Evolutionary conservation across 768 basidiomycete genomes (phyloP), one percentile per base, ranked within the genome.

Genomic region (Psilocybe tampanensis): DNA sequence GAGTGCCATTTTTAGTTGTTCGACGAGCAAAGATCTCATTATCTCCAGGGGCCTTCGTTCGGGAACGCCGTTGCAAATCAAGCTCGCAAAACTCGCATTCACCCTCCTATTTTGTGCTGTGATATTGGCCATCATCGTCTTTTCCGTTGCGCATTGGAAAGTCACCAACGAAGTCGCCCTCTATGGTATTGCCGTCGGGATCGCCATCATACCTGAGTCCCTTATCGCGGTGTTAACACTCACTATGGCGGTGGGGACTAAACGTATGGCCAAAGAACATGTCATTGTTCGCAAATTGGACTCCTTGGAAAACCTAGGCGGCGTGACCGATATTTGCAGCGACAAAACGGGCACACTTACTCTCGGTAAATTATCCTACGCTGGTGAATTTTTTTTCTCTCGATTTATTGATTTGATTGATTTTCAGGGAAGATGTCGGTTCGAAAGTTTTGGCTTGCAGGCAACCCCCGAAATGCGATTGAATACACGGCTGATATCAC

Each of bases 301-400:
- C 60, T 84, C 86, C 13, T 74, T 88, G 59, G 85, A 88, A 64
- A 84, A 80, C 48, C 66, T 88, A 39, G 83, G 85, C 11, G 82
- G 79, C 8, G 84, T 88, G 8, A 74, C 72, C 3, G 72, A 77
- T 62, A 73, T 78, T 36, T 87, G 86, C 66, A 84, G 83, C 21
- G 86, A 88, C 68, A 87, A 87, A 68, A 88, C 86, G 0, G 86
- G 86, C 21, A 88, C 86, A 15, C 66, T 84, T 26, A 83, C 82
- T 2, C 68, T 76, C 1, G 72, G 72, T 69, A 23, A 47, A 62
- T 59, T 43, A 2, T 45, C 42, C 34, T 15, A 9, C 34, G 34
- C 12, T 18, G n/a, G n/a, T n/a, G n/a, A 29, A 9, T 29, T 29
- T n/a, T n/a, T 29, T 29, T 5, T 5, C 15, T 21, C 43, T 3